These are phyloP conservation scores for Cercospora sp. DNA, from an alignment of 2,329 filamentous ascomycete species.

Conservation along the genomic window DNA sequence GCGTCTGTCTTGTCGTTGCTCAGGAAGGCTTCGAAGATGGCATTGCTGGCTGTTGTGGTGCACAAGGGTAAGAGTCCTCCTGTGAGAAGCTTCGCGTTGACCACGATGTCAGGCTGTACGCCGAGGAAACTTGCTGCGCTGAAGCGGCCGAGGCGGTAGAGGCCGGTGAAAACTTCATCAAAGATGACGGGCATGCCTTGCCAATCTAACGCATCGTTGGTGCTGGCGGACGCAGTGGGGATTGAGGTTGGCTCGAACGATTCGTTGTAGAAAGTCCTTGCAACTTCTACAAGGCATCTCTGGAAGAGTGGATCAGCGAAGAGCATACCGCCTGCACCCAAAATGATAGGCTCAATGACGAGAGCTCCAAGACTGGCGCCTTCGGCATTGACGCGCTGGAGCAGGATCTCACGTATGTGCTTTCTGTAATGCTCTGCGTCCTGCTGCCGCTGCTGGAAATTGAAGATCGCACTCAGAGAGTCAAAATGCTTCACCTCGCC, in stretches of 20 bases:
- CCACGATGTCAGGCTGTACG: conserved; percentile 69
- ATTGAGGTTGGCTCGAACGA: not conserved
- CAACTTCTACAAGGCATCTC: conserved; percentile 64
- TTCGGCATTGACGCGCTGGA: conserved; percentile 50
- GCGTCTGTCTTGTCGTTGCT: conserved; percentile 75
- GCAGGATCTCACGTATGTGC: conserved; percentile 48
- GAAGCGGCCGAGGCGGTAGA: conserved; percentile 76
- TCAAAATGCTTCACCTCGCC: conserved; percentile 44
- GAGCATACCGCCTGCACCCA: conserved; percentile 82
- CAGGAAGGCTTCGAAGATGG: conserved; percentile 70
- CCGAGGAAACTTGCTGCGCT: conserved; percentile 69
- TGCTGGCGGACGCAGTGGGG: conserved; percentile 1
- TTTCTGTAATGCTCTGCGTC: conserved; percentile 28
- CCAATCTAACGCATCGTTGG: conserved; percentile 53
- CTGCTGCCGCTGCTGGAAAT: conserved; percentile 45
- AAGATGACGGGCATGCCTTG: conserved; percentile 75
- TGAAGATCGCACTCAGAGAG: conserved; percentile 60
- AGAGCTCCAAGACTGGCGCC: conserved; percentile 73
- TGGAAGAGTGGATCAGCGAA: conserved; percentile 85
- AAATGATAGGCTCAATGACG: conserved; percentile 75
- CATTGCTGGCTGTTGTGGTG: conserved; percentile 70
- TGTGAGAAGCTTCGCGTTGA: conserved; percentile 81
- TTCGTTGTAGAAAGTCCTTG: conserved; percentile 49
- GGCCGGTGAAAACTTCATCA: conserved; percentile 84
- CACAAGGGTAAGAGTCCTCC: conserved; percentile 77